Evolutionary conservation across 2,329 filamentous ascomycete species (phyloP), one percentile per base, ranked within the genome.

Genomic region (Alternaria sp.): DNA sequence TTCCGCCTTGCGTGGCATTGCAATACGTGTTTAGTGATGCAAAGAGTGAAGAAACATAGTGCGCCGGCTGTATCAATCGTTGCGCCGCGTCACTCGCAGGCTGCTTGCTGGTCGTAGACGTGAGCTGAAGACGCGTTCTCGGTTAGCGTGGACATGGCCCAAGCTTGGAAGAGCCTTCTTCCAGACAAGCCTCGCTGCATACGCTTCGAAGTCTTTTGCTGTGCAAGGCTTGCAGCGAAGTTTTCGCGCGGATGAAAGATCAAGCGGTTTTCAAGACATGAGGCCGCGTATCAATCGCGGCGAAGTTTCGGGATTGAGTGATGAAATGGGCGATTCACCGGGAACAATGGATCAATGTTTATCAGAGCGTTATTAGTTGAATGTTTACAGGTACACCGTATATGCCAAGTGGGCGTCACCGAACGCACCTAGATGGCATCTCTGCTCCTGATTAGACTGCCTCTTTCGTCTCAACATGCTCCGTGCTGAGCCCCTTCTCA

Each of bases 401-500:
- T 10, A 37, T 51, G 8, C 28, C 1, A 3, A n/a, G 4, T 14
- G 12, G 18, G 1, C 43, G 18, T 14, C 43, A 44, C 43, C 5
- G 0, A 3, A 8, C 14, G 28, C 28, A 5, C 15, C 0, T 6
- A 28, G 1, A 4, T 3, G 6, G 3, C 3, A 18, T 12, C n/a
- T 11, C n/a, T n/a, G n/a, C 23, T 28, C 3, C 44, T 8, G 2
- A 18, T 65, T 57, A 76, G 4, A 74, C 73, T 8, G 61, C 47
- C 26, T 76, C 75, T 47, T 75, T 77, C 0, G 57, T 75, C 62
- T 75, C 69, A 11, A 75, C 56, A 55, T 71, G 58, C 25, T 72
- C 66, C 3, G 55, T 72, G 21, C 66, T 71, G 11, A 67, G 44
- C 23, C 65, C 70, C n/a, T 62, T 49, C 3, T 33, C 56, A 18